phyloP scores from a whole-genome alignment of 805 yeast genomes.

The Ogataea allantospora region DNA sequence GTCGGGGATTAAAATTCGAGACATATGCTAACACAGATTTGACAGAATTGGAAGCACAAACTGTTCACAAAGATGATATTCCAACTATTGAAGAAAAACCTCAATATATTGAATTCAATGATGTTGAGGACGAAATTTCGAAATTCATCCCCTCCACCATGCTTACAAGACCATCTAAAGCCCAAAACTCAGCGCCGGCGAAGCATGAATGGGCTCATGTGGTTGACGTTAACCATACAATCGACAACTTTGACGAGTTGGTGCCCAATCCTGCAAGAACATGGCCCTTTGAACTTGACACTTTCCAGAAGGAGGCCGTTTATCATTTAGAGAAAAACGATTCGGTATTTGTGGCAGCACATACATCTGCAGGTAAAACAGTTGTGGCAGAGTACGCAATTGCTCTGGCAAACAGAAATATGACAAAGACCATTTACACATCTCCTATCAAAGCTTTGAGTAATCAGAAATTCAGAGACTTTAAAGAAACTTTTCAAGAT shows the following conservation, averaged over 20 bases:
- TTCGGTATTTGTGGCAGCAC: constrained; percentile 98
- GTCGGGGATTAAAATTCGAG: constrained; percentile 57
- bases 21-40: constrained; percentile 6
- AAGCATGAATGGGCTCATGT: constrained; percentile 88
- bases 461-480: constrained; percentile 21
- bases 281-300: constrained; percentile 94
- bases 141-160: constrained; percentile 30
- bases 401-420: constrained; percentile 92
- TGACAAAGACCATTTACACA: constrained; percentile 95
- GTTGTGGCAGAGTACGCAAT: constrained; percentile 98
- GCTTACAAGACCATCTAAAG: constrained; percentile 26
- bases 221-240: constrained; percentile 79
- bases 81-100: constrained; percentile 13
- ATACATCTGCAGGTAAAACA: constrained; percentile 97
- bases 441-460: constrained; percentile 54
- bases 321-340: constrained; percentile 97
- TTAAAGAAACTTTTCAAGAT: constrained; percentile 36
- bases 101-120: constrained; percentile 9
- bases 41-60: constrained; percentile 4
- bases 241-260: constrained; percentile 81
- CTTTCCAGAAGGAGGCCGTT: constrained; percentile 95
- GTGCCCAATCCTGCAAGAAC: constrained; percentile 91
- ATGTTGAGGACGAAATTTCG: constrained; percentile 28
- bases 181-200: constrained; percentile 10
- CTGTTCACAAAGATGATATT: constrained; percentile 10